phyloP scores from a whole-genome alignment of 2,329 filamentous ascomycete species.

The Venturiaceae sp. region DNA sequence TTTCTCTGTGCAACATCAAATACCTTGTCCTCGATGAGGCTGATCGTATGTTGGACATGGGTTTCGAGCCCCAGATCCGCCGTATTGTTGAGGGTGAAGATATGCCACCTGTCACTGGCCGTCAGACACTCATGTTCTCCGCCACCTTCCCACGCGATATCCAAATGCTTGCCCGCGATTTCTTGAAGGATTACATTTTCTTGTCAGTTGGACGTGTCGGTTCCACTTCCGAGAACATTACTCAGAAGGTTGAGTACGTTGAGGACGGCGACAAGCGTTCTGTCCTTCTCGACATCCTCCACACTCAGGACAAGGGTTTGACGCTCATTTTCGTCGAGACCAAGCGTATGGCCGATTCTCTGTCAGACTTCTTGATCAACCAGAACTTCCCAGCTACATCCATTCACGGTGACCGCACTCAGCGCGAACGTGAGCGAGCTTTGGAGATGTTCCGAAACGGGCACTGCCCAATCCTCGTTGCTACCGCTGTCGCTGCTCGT shows the following conservation, averaged over 20 bases:
- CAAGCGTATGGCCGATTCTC: constrained; percentile 97
- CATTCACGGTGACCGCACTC: constrained; percentile 96
- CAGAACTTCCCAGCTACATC: constrained; percentile 97
- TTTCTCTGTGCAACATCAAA: constrained; percentile 97
- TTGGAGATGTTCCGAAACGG: constrained; percentile 95
- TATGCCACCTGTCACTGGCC: constrained; percentile 74
- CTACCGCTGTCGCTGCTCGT: constrained; percentile 88
- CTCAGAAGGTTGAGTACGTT: constrained; percentile 96
- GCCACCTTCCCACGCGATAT: constrained; percentile 99
- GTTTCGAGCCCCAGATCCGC: constrained; percentile 99
- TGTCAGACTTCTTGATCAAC: constrained; percentile 98
- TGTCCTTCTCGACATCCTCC: constrained; percentile 91
- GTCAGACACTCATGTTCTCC: constrained; percentile 99
- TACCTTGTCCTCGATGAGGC: constrained; percentile 98
- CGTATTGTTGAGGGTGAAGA: constrained; percentile 97
- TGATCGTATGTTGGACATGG: constrained; percentile 99
- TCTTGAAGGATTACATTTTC: constrained; percentile 99
- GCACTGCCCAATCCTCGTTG: constrained; percentile 91
- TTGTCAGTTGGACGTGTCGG: constrained; percentile 96
- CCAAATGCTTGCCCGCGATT: constrained; percentile 96
- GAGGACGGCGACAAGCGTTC: constrained; percentile 97
- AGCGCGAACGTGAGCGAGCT: constrained; percentile 96
- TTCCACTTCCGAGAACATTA: constrained; percentile 99
- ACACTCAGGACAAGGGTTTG: constrained; percentile 81
- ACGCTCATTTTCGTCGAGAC: constrained; percentile 99